Percentiles rank a stretch among this genome's conserved stretches.
Conservation (phyloP, 495 filamentous ascomycete species). For the Amphirosellinia nigrospora region DNA sequence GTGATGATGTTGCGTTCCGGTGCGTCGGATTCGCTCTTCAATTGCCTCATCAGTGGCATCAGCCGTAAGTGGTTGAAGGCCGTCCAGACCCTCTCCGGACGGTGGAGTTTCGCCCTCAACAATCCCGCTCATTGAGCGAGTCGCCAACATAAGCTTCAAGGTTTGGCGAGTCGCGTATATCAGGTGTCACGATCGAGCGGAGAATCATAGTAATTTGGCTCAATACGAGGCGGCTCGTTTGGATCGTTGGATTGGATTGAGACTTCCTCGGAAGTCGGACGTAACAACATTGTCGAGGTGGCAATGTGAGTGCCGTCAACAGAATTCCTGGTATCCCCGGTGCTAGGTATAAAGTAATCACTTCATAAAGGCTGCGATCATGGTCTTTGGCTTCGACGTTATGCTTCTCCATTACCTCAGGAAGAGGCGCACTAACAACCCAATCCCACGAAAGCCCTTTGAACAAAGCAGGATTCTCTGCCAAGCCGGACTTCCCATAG, state of each 20-base stretch:
- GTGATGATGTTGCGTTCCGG: constrained; percentile 39
- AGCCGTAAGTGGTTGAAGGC: constrained; percentile 26
- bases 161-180: constrained; percentile 26
- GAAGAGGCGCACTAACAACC: constrained; percentile 34
- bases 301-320: constrained; percentile 49
- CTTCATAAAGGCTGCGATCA: constrained; percentile 27
- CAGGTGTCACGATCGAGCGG: constrained; percentile 25
- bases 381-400: constrained; percentile 32
- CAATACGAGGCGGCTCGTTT: constrained; percentile 15
- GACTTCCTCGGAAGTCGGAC: constrained; percentile 47
- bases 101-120: constrained; percentile 28
- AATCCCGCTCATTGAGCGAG: constrained; percentile 16
- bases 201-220: constrained; percentile 22
- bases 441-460: constrained; percentile 44
- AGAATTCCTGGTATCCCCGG: constrained; percentile 35
- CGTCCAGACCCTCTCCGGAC: constrained; percentile 24
- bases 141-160: constrained; percentile 20
- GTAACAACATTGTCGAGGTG: constrained; percentile 39
- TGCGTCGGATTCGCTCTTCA: constrained; percentile 27
- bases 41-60: constrained; percentile 28
- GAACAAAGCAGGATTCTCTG: constrained; percentile 38
- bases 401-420: constrained; percentile 32
- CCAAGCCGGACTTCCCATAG: constrained; percentile 38
- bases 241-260: constrained; percentile 41
- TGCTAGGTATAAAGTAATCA: constrained; percentile 21